Percentiles rank a stretch among this genome's conserved stretches.
Conservation (phyloP, 78 protist species). For the Reticulomyxa filosa region DNA sequence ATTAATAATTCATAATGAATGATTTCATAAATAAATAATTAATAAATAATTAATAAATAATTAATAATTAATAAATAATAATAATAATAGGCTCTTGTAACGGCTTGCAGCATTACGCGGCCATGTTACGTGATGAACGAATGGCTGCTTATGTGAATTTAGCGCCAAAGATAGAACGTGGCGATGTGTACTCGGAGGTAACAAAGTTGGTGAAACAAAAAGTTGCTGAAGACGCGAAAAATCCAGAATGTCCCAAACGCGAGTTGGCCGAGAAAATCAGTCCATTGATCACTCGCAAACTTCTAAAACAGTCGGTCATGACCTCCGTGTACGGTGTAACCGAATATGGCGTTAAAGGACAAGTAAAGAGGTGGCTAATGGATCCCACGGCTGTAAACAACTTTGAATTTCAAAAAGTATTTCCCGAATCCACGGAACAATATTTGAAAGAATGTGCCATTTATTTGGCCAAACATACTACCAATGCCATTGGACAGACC, state of each 20-base stretch:
- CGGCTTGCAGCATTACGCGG: slow-evolving; percentile 92
- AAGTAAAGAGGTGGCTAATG: slow-evolving; percentile 37
- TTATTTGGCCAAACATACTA: neutral
- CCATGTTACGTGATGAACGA: slow-evolving; percentile 59
- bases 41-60: neutral
- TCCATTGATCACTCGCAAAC: slow-evolving; percentile 46
- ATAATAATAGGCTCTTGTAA: no score
- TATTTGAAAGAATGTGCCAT: no score
- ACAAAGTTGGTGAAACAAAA: slow-evolving; percentile 4
- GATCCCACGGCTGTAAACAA: slow-evolving; percentile 1
- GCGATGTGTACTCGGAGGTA: slow-evolving; percentile 34
- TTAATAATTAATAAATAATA: neutral
- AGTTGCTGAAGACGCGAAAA: slow-evolving; percentile 5
- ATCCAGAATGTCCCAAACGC: neutral
- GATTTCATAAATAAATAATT: neutral
- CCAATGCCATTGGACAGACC: slow-evolving; percentile 35
- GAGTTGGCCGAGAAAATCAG: neutral
- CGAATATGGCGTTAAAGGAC: slow-evolving; percentile 52
- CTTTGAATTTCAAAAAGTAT: no score
- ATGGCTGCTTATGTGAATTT: slow-evolving; percentile 65
- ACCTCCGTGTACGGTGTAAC: slow-evolving; percentile 86
- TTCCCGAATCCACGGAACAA: no score
- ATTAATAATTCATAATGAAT: slow-evolving; percentile 8
- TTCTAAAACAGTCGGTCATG: slow-evolving; percentile 86
- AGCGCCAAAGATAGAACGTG: slow-evolving; percentile 30